A percentile compares a stretch with the other conserved stretches of the same genome.
Evolutionary conservation across 257 asterid genomes (phyloP).

Genomic region (Ilex aquifolium): DNA sequence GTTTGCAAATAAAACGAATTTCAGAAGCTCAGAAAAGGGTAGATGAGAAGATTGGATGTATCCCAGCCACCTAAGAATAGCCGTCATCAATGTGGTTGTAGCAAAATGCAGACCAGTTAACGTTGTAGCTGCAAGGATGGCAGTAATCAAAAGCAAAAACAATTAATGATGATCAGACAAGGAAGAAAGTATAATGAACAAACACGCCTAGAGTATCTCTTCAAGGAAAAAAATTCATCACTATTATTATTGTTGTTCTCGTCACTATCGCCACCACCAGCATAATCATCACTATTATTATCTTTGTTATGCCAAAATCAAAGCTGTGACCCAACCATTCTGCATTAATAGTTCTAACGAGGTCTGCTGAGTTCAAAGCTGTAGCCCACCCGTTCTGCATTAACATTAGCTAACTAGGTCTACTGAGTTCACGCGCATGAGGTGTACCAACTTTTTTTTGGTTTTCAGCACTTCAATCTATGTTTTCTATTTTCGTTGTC

Average conservation of each 20-base stretch:
- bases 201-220: no score
- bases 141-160: conserved; percentile 26
- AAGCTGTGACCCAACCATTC: no score
- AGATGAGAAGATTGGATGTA: conserved; percentile 95
- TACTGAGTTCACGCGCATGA: neutral
- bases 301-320: no score
- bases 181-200: neutral
- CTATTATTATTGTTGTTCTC: no score
- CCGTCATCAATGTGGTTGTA: conserved; percentile 93
- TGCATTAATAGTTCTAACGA: no score
- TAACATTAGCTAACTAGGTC: neutral
- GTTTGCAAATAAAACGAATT: conserved; percentile 83
- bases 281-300: neutral
- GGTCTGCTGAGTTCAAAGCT: no score
- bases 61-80: conserved; percentile 87
- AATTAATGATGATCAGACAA: conserved; percentile 8
- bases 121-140: conserved; percentile 78
- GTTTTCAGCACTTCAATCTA: neutral
- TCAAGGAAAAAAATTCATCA: no score
- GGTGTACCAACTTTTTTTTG: no score
- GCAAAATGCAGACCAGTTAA: conserved; percentile 95
- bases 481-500: neutral
- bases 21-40: conserved; percentile 74
- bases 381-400: no score
- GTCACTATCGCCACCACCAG: neutral